Evolutionary conservation across 2,329 filamentous ascomycete genomes (phyloP), one percentile per base, ranked within the genome.

Genomic region (Eutypella sp.): DNA sequence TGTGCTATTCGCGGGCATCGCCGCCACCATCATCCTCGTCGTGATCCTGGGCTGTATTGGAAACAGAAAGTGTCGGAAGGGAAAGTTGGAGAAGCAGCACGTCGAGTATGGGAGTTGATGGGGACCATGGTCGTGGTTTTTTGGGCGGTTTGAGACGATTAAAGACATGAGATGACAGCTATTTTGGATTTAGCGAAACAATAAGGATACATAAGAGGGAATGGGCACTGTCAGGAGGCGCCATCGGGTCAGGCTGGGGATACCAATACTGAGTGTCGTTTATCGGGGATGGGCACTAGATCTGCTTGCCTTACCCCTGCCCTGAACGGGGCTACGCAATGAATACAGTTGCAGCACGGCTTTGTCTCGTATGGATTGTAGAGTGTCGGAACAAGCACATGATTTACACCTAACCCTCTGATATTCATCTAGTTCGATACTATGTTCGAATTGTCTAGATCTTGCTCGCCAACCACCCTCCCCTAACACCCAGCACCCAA

Each of bases 1-100:
- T 5, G 54, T 66, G 7, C 48, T 66, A 10, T 63, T 64, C 1
- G 65, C 62, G 13, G 63, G 63, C 39, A 63, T 66, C 16, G 63
- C 59, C 2, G 63, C 63, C 8, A 56, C 63, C 4, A 59, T 65
- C 0, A 62, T 64, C 42, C 42, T 65, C 16, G 53, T 64, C 31
- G 56, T 53, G 37, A 65, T 63, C 1, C 45, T 66, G 13, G 36
- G 36, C 19, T 39, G 36, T 39, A 11, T 39, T 7, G 36, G 36
- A 11, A 16, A 39, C 20, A 39, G 20, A 22, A 19, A 20, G n/a
- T 19, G 18, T n/a, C 22, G 19, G 19, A 39, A 23, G 36, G 5
- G 20, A 20, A 10, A 13, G 11, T 19, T 22, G 15, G 36, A 13
- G 15, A 22, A 39, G 10, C 9, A 23, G 18, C 31, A 34, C 19